These are phyloP conservation scores for Didymella arachidicola DNA, from an alignment of 2,329 filamentous ascomycete species.

Conservation along the genomic window DNA sequence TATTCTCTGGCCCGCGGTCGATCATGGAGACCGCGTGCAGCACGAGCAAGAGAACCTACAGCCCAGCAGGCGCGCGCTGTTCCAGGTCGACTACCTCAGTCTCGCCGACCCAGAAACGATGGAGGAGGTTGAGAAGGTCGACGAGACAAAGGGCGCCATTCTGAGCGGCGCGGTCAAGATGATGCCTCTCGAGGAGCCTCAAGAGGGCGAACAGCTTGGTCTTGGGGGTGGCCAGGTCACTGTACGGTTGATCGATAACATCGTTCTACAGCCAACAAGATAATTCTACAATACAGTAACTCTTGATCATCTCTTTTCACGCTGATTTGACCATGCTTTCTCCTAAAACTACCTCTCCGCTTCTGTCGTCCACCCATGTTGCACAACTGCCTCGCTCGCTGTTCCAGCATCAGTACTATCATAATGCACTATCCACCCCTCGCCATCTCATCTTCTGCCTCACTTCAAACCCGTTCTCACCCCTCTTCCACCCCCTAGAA, in stretches of 20 bases:
- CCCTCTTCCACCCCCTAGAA: not conserved
- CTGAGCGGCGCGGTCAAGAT: constrained; percentile 92
- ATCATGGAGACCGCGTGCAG: constrained; percentile 63
- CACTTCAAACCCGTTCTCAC: not conserved
- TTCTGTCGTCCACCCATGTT: not conserved
- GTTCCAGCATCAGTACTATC: not conserved
- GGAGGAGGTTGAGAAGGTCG: constrained; percentile 76
- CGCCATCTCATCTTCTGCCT: not conserved
- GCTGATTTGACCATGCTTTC: not conserved
- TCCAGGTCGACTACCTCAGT: constrained; percentile 91
- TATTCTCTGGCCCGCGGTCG: constrained; percentile 75
- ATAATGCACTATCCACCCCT: not conserved
- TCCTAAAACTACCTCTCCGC: not conserved
- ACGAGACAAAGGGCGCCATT: constrained; percentile 76
- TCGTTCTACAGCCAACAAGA: constrained; percentile 63
- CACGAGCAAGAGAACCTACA: constrained; percentile 68
- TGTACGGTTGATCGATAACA: constrained; percentile 93
- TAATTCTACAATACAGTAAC: not conserved
- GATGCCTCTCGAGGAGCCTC: constrained; percentile 76
- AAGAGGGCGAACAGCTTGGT: constrained; percentile 72
- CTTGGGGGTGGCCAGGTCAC: constrained; percentile 75
- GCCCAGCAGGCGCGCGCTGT: constrained; percentile 69
- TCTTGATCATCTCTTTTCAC: not conserved
- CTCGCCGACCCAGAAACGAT: constrained; percentile 85
- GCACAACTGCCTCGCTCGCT: not conserved